A percentile compares a stretch with the other conserved stretches of the same genome.
These are phyloP conservation scores for Suhomyces sp. DNA, from an alignment of 805 yeast genomes.

Conservation along the genomic window DNA sequence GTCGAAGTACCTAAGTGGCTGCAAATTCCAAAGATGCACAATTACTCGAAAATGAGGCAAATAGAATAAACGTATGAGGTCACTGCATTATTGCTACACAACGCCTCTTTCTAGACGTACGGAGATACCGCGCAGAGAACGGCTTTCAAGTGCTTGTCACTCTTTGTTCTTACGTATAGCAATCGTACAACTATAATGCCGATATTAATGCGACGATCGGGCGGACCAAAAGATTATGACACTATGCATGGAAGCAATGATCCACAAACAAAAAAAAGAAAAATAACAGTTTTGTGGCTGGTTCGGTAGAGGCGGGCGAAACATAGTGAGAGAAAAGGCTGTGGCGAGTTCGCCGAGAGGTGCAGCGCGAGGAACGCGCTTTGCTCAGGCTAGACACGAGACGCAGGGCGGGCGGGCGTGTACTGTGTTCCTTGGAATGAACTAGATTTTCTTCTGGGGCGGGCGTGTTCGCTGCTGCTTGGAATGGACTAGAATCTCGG, in stretches of 20 bases:
- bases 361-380: neutral
- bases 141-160: neutral
- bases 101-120: neutral
- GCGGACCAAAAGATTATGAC: neutral
- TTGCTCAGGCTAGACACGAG: neutral
- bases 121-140: neutral
- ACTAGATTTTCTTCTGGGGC: neutral
- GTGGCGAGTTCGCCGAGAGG: neutral
- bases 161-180: neutral
- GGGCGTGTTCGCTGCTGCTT: neutral
- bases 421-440: neutral
- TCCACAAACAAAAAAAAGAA: neutral
- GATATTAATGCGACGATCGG: neutral
- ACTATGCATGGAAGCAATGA: neutral
- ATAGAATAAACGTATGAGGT: neutral
- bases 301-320: neutral
- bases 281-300: neutral
- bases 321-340: neutral
- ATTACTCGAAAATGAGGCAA: neutral
- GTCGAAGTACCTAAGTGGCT: neutral
- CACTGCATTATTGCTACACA: neutral
- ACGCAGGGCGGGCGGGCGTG: neutral
- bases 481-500: neutral
- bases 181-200: neutral
- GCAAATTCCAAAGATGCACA: neutral